These are phyloP conservation scores for Salmacisia buchloeana DNA, from an alignment of 1,284 basidiomycete genomes.

Conservation along the genomic window DNA sequence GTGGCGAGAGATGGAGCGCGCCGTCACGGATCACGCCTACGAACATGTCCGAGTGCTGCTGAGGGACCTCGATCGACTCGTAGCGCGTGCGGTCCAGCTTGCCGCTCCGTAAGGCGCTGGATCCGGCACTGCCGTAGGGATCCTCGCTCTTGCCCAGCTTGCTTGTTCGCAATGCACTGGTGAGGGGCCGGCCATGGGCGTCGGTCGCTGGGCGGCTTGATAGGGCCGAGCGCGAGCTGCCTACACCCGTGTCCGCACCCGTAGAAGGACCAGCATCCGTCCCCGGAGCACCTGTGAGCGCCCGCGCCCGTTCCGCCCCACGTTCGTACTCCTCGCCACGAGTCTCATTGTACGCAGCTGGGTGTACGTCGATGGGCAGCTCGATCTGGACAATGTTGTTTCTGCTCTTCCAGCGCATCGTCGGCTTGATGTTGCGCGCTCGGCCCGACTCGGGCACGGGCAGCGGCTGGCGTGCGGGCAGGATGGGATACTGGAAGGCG, in stretches of 20 bases:
- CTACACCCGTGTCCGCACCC: too few species aligned
- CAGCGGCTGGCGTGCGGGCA: conserved; percentile 33
- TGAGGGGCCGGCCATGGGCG: background rate
- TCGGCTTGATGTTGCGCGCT: conserved; percentile 32
- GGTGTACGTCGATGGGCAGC: conserved; percentile 42
- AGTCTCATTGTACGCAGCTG: conserved; percentile 42
- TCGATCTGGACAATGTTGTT: conserved; percentile 46
- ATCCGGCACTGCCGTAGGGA: background rate
- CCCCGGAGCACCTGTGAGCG: background rate
- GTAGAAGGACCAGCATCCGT: background rate
- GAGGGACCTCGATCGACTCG: conserved; percentile 32
- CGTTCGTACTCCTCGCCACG: conserved; percentile 34
- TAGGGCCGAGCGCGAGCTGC: background rate
- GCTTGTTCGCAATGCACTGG: too few species aligned
- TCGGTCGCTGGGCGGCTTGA: background rate
- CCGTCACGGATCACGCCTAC: conserved; percentile 41
- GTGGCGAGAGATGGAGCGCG: conserved; percentile 42
- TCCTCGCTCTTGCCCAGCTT: background rate
- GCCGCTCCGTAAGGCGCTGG: background rate
- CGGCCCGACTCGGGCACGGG: conserved; percentile 42
- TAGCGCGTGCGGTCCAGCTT: conserved; percentile 39
- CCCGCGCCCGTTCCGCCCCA: conserved; percentile 9
- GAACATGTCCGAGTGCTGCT: conserved; percentile 16
- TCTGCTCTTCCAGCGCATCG: conserved; percentile 40
- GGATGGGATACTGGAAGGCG: conserved; percentile 47